Percentiles rank a stretch among this genome's conserved stretches.
Evolutionary conservation across 306 rosid genomes (phyloP).

Genomic region (Gastrolobium villosum): DNA sequence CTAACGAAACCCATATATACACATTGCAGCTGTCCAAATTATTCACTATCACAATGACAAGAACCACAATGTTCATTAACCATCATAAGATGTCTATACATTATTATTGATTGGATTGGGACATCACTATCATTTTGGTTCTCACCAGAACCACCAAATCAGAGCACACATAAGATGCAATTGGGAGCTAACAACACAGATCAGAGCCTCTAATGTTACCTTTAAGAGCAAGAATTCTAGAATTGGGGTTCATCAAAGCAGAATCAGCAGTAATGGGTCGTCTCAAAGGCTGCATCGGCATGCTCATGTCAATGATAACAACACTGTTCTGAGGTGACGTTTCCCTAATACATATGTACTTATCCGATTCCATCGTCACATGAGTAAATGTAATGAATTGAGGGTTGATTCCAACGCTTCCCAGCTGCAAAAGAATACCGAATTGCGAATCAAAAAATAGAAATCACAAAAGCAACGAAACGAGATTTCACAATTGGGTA

Average conservation of each 20-base stretch:
- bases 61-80: not conserved
- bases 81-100: slow-evolving; percentile 22
- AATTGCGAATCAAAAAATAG: slow-evolving; percentile 6
- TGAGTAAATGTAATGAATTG: slow-evolving; percentile 77
- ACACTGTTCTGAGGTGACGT: slow-evolving; percentile 75
- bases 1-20: not conserved
- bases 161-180: not conserved
- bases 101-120: not conserved
- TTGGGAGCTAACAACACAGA: slow-evolving; percentile 19
- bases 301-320: slow-evolving; percentile 69
- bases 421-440: slow-evolving; percentile 55
- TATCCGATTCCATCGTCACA: slow-evolving; percentile 86
- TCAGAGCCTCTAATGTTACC: slow-evolving; percentile 46
- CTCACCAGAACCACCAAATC: not conserved
- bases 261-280: slow-evolving; percentile 81
- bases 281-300: slow-evolving; percentile 79
- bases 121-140: not conserved
- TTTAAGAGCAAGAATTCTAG: slow-evolving; percentile 72
- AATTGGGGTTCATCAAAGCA: slow-evolving; percentile 69
- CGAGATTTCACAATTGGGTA: slow-evolving; percentile 28
- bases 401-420: slow-evolving; percentile 69
- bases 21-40: not conserved
- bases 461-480: not conserved
- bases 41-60: slow-evolving; percentile 11
- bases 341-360: slow-evolving; percentile 76